Conservation (phyloP, 1,284 basidiomycete genomes). For the Irpex rosettiformis region DNA sequence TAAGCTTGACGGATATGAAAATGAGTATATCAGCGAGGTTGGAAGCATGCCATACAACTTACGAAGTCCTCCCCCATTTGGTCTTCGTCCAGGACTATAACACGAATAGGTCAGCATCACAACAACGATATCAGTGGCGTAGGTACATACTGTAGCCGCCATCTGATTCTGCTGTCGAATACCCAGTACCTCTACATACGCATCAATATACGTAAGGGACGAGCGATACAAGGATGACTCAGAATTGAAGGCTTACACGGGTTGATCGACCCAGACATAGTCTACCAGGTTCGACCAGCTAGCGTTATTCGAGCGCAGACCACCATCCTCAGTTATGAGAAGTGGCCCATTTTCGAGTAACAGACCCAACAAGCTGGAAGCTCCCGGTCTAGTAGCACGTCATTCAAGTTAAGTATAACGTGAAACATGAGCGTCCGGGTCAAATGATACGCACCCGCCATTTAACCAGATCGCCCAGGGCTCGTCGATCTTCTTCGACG, state of each 20-base stretch:
- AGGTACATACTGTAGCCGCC: constrained; percentile 45
- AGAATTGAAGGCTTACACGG: too few species aligned
- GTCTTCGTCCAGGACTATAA: constrained; percentile 55
- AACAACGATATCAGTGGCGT: neutral
- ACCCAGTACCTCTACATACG: constrained; percentile 44
- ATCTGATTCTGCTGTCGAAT: constrained; percentile 51
- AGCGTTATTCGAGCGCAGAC: constrained; percentile 7
- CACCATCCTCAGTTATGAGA: constrained; percentile 2
- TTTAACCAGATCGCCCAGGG: constrained; percentile 77
- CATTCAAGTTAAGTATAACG: neutral
- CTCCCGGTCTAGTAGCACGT: constrained; percentile 50
- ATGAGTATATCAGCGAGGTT: neutral
- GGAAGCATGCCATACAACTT: constrained; percentile 18
- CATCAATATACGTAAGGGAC: constrained; percentile 25
- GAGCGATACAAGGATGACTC: too few species aligned
- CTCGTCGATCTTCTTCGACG: constrained; percentile 34
- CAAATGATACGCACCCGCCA: constrained; percentile 46
- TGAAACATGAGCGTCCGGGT: constrained; percentile 50
- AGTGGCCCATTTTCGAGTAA: constrained; percentile 37
- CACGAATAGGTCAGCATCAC: neutral
- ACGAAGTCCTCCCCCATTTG: constrained; percentile 69
- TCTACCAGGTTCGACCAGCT: constrained; percentile 13
- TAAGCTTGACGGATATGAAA: constrained; percentile 13
- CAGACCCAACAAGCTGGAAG: constrained; percentile 63
- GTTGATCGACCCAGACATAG: constrained; percentile 15